Percentiles rank a stretch among this genome's conserved stretches.
These are phyloP conservation scores for Claviceps paspali DNA, from an alignment of 2,329 filamentous ascomycete species.

Conservation along the genomic window DNA sequence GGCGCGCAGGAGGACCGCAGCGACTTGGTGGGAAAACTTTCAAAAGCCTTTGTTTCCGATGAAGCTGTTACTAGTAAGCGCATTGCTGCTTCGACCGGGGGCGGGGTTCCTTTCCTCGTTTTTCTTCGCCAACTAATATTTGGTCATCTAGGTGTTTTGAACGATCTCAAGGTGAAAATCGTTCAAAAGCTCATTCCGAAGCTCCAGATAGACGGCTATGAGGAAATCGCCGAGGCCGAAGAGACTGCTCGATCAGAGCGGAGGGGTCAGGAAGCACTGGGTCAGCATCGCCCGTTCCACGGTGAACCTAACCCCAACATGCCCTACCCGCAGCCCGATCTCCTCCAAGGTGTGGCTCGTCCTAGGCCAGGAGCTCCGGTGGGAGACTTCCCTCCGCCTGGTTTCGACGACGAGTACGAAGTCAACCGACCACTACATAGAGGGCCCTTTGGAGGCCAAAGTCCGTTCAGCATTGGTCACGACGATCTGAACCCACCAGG, in stretches of 20 bases:
- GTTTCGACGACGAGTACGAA: constrained; percentile 87
- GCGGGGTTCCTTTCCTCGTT: too few species aligned
- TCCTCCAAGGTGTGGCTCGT: constrained; percentile 40
- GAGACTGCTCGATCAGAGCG: constrained; percentile 25
- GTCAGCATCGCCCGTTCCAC: constrained; percentile 18
- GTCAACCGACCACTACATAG: constrained; percentile 44
- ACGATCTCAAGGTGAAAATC: constrained; percentile 60
- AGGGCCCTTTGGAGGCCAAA: constrained; percentile 30
- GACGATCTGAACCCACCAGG: constrained; percentile 79
- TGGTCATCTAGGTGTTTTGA: constrained; percentile 51
- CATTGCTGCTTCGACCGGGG: too few species aligned
- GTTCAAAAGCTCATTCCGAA: constrained; percentile 72
- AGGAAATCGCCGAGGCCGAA: constrained; percentile 37
- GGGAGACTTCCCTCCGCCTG: constrained; percentile 69
- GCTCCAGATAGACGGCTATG: constrained; percentile 63
- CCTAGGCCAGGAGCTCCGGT: constrained; percentile 51
- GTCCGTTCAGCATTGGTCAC: constrained; percentile 60
- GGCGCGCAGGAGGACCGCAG: constrained; percentile 31
- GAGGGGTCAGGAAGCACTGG: constrained; percentile 24
- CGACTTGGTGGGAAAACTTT: constrained; percentile 31
- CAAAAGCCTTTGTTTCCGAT: constrained; percentile 58
- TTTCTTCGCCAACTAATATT: too few species aligned
- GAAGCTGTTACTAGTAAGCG: constrained; percentile 40
- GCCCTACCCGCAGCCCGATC: constrained; percentile 51
- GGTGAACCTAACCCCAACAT: constrained; percentile 42